Evolutionary conservation across 257 asterid genomes (phyloP), one percentile per base, ranked within the genome.

Genomic region (Fraxinus americana): DNA sequence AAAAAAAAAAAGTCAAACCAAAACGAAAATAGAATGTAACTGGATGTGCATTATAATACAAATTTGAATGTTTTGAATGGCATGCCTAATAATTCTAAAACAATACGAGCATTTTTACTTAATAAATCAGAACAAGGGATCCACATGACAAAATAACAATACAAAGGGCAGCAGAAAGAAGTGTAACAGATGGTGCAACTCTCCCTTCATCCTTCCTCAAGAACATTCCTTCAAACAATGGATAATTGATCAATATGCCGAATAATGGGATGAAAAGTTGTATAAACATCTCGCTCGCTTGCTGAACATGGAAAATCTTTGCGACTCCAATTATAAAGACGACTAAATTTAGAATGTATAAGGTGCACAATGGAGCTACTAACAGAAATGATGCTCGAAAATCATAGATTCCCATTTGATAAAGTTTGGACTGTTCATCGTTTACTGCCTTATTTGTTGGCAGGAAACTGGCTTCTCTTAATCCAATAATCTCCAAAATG

Each of bases 171-270:
- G 73, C 34, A 78, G 93, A 82, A 23, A 82, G 34, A 14, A 77
- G 61, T 72, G 82, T n/a, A n/a, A n/a, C n/a, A n/a, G n/a, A n/a
- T n/a, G n/a, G n/a, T n/a, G n/a, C 93, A n/a, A n/a, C n/a, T n/a
- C n/a, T n/a, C n/a, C n/a, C n/a, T n/a, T n/a, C n/a, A n/a, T n/a
- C 93, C 80, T 54, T 86, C 88, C 97, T 85, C 77, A 88, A 66
- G 38, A 90, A 12, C 93, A 91, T 91, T 72, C 97, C 97, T 84
- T 91, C 89, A 65, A 90, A 74, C 72, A 90, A 70, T 38, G 89
- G 92, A 82, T 81, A 90, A 67, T 87, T 88, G 79, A 88, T 71
- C 25, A 81, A 5, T 73, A 90, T 7, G 34, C 87, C 86, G 74
- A 83, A 90, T 9, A 85, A 57, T 19, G 94, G 59, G 63, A 91